Evolutionary conservation across 2,329 filamentous ascomycete species (phyloP).

Genomic region (Orbilia quercus): DNA sequence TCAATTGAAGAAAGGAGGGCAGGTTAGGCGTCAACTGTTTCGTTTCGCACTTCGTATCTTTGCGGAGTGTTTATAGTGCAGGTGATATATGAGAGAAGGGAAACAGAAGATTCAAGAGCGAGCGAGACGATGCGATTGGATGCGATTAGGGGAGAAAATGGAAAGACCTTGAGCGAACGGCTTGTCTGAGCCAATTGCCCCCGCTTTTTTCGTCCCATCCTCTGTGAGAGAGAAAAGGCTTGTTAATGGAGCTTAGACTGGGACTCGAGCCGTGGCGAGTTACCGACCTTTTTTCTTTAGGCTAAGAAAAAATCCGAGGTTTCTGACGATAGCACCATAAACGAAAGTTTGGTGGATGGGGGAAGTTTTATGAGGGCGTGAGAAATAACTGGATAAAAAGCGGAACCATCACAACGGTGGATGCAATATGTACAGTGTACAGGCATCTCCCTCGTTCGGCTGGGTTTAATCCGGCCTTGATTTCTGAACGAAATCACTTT

Average conservation of each 20-base stretch:
- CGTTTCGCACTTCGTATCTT: conserved; percentile 28
- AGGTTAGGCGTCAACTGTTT: conserved; percentile 24
- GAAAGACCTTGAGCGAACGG: neutral
- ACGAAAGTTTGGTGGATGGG: neutral
- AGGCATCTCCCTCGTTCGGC: conserved; percentile 44
- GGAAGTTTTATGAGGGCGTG: conserved; percentile 12
- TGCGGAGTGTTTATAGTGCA: conserved; percentile 25
- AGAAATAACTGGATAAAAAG: conserved; percentile 22
- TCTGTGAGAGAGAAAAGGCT: conserved; percentile 6
- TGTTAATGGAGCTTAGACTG: conserved; percentile 8
- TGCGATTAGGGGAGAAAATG: neutral
- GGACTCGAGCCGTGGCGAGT: conserved; percentile 37
- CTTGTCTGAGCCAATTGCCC: conserved; percentile 16
- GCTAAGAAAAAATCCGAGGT: conserved; percentile 12
- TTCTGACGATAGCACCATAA: neutral
- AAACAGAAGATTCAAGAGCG: conserved; percentile 5
- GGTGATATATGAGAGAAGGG: conserved; percentile 17
- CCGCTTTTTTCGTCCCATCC: conserved; percentile 41
- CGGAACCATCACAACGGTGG: neutral
- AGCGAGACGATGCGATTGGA: conserved; percentile 20
- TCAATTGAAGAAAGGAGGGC: conserved; percentile 7
- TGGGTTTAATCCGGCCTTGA: conserved; percentile 37
- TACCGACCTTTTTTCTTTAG: conserved; percentile 31
- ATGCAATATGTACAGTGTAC: neutral
- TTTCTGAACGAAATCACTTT: conserved; percentile 4